A percentile compares a stretch with the other conserved stretches of the same genome.
These are phyloP conservation scores for Phalaenopsis hybrid DNA, from an alignment of 116 monocot species.

Conservation along the genomic window DNA sequence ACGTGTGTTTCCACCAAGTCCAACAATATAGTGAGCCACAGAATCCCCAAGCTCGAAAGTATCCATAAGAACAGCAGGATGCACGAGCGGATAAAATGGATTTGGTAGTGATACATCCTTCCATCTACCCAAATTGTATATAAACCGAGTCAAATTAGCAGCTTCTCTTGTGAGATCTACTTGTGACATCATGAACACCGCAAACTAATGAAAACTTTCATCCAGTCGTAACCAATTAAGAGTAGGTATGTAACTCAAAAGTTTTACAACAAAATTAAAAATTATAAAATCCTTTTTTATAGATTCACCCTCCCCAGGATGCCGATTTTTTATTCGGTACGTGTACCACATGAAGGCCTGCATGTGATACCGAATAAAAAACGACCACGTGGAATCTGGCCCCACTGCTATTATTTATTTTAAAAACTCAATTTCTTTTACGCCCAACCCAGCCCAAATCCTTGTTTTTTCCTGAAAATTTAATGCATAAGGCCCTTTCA, in stretches of 20 bases:
- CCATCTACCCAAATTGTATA: constrained; percentile 81
- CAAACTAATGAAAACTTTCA: constrained; percentile 84
- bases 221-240: constrained; percentile 84
- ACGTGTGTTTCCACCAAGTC: constrained; percentile 38
- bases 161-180: constrained; percentile 89
- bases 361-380: too few species aligned
- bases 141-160: constrained; percentile 76
- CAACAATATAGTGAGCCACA: constrained; percentile 69
- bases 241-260: constrained; percentile 55
- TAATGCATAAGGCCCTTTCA: too few species aligned
- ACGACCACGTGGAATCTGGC: too few species aligned
- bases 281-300: constrained; percentile 77
- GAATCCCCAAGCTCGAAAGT: constrained; percentile 79
- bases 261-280: constrained; percentile 64
- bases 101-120: constrained; percentile 86
- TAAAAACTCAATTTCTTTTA: too few species aligned
- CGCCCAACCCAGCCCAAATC: too few species aligned
- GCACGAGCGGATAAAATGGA: constrained; percentile 86
- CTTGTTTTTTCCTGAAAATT: too few species aligned
- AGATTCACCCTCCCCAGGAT: constrained; percentile 73
- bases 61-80: constrained; percentile 89
- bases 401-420: too few species aligned
- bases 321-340: constrained; percentile 15
- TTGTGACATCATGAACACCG: constrained; percentile 90
- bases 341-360: too few species aligned